Conservation (phyloP, 2,329 filamentous ascomycete genomes). For the Venturia carpophila region DNA sequence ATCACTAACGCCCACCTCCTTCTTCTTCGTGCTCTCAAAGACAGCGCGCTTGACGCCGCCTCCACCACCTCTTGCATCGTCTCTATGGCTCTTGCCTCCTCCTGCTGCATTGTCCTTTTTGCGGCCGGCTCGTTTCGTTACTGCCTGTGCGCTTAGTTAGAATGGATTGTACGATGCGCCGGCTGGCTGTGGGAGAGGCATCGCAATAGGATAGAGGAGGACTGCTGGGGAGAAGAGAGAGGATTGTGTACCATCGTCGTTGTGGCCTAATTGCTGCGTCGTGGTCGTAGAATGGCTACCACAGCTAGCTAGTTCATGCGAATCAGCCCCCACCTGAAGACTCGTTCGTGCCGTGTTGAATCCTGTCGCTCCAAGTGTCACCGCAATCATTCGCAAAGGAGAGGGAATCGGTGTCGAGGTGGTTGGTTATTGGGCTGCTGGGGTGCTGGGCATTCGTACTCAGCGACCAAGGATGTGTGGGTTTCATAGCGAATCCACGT, state of each 20-base stretch:
- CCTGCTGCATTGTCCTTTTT: constrained; percentile 39
- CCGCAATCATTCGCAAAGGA: neutral
- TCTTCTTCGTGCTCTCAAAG: constrained; percentile 96
- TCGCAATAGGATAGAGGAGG: neutral
- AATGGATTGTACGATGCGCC: neutral
- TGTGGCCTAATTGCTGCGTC: neutral
- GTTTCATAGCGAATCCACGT: neutral
- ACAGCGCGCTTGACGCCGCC: constrained; percentile 87
- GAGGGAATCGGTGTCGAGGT: neutral
- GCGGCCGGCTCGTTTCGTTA: constrained; percentile 51
- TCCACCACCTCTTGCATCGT: constrained; percentile 42
- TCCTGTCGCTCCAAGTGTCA: neutral
- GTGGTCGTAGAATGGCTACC: neutral
- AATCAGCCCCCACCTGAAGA: neutral
- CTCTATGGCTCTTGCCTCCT: constrained; percentile 32
- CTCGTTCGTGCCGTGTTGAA: neutral
- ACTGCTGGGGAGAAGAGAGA: neutral
- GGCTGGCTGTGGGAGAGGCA: neutral
- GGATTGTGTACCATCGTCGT: constrained; percentile 5
- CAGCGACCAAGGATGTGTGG: constrained; percentile 2
- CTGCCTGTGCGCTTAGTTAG: constrained; percentile 33
- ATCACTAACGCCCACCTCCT: constrained; percentile 97
- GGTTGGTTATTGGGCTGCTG: neutral
- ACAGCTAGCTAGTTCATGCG: neutral
- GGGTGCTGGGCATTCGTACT: neutral